Evolutionary conservation across 768 basidiomycete genomes (phyloP).

Genomic region (Tubosaeta sp.): DNA sequence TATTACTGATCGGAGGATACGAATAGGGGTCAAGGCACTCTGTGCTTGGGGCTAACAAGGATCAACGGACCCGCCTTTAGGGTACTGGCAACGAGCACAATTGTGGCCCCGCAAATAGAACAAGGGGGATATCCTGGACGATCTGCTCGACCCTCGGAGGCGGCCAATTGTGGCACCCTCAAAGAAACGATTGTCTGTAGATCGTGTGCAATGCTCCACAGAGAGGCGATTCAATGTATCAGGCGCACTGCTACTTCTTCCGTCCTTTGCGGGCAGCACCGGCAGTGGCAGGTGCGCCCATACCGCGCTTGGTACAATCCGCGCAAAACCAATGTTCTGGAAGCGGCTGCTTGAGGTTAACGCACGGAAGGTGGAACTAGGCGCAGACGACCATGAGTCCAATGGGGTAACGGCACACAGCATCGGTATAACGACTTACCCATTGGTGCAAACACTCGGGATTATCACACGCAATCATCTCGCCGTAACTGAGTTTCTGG

Average conservation of each 20-base stretch:
- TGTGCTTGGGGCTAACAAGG: neutral
- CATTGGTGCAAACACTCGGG: conserved; percentile 55
- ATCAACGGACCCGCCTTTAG: too few relatives aligned
- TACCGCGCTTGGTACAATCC: conserved; percentile 42
- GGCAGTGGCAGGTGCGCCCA: conserved; percentile 27
- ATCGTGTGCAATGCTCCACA: neutral
- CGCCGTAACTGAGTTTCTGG: conserved; percentile 59
- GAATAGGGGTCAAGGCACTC: conserved; percentile 7
- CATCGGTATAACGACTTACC: conserved; percentile 38
- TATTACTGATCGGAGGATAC: neutral
- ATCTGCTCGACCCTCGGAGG: neutral
- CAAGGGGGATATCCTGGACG: neutral
- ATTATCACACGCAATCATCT: conserved; percentile 66
- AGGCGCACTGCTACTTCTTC: conserved; percentile 33
- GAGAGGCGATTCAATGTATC: neutral
- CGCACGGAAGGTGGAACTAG: conserved; percentile 62
- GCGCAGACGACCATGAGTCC: conserved; percentile 11
- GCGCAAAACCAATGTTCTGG: conserved; percentile 59
- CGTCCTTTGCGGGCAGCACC: conserved; percentile 37
- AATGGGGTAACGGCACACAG: conserved; percentile 1
- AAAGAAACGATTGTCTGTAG: neutral
- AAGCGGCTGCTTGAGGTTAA: conserved; percentile 51
- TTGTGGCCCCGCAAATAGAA: neutral
- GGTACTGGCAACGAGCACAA: neutral
- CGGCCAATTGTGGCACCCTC: neutral